Conservation (phyloP, 306 rosid species). For the Quercus wislizeni region DNA sequence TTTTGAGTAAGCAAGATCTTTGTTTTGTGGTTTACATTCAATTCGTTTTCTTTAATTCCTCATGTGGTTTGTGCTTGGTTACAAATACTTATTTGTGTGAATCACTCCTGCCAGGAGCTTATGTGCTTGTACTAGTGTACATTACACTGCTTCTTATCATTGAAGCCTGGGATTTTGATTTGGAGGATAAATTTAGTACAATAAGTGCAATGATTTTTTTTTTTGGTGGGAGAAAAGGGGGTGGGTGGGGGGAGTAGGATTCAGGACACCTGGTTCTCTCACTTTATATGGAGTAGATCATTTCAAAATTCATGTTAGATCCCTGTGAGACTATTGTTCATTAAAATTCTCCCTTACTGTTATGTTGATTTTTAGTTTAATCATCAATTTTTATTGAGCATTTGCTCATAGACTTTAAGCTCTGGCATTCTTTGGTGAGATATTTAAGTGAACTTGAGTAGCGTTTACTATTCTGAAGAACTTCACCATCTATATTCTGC, state of each 20-base stretch:
- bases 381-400: background rate
- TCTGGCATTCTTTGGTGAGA: background rate
- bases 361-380: background rate
- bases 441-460: background rate
- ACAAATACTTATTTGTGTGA: background rate
- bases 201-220: background rate
- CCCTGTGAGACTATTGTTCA: background rate
- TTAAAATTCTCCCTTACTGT: background rate
- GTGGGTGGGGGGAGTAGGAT: no score
- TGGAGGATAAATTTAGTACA: background rate
- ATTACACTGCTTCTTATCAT: background rate
- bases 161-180: background rate
- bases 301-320: background rate
- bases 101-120: background rate
- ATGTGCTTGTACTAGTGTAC: background rate
- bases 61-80: background rate
- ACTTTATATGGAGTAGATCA: background rate
- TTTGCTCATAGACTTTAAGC: background rate
- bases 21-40: background rate
- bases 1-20: slow-evolving; percentile 25
- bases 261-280: background rate
- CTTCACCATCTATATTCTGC: background rate
- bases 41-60: background rate
- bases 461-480: background rate
- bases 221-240: no score